phyloP scores from a whole-genome alignment of 257 asterid genomes.

The Capsicum rhomboideum region DNA sequence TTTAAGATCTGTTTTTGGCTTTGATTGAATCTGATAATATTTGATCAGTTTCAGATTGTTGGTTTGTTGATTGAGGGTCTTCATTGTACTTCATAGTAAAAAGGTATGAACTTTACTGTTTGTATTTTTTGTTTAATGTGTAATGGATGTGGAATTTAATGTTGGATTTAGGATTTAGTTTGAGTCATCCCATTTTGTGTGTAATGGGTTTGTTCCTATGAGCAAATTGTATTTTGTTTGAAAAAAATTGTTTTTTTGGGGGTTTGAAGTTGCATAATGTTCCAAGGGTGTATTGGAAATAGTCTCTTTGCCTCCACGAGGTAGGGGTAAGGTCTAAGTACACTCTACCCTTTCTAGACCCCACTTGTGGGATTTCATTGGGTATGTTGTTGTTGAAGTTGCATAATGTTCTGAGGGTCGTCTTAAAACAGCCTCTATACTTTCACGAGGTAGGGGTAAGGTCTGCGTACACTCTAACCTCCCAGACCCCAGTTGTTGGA shows the following conservation, averaged over 20 bases:
- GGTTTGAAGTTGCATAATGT: too few relatives aligned
- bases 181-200: neutral
- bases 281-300: too few relatives aligned
- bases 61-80: neutral
- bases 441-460: neutral
- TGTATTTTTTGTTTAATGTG: neutral
- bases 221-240: too few relatives aligned
- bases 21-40: constrained; percentile 2
- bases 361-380: too few relatives aligned
- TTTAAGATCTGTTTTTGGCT: neutral
- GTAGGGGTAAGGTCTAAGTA: too few relatives aligned
- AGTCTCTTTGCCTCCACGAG: too few relatives aligned
- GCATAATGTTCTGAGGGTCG: neutral
- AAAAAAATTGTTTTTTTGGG: too few relatives aligned
- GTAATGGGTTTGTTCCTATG: neutral
- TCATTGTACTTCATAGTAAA: neutral
- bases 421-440: too few relatives aligned
- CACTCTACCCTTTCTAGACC: too few relatives aligned
- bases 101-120: neutral
- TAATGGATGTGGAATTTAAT: neutral
- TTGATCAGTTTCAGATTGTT: constrained; percentile 1
- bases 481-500: too few relatives aligned
- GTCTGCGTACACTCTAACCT: too few relatives aligned
- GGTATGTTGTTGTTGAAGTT: neutral
- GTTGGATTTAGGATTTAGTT: neutral